Base-by-base conservation (phyloP, 257 asterid species). In the Pogostemon cablin region DNA sequence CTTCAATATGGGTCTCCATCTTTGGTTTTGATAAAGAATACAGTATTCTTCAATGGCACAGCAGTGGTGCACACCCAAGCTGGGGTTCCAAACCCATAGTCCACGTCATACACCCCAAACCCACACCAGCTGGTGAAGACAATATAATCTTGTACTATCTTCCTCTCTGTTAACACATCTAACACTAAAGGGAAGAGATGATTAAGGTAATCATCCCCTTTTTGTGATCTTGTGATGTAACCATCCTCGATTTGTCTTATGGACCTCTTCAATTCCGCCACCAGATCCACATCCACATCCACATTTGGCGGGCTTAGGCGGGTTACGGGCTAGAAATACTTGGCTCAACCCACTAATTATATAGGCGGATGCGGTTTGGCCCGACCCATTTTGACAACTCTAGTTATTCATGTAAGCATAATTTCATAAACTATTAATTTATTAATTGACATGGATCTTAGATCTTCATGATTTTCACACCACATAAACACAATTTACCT, bases 1-100 rank as follows among this genome's bases (percentile, higher is more conserved):
- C 88, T 48, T 83, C 88, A 1, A 83, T 76, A 9, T 81, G 85
- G 85, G 11, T 83, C 83, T 41, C 90, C 88, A 39, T 55, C 55
- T 12, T 49, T 78, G 10, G 59, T 83, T 8, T 41, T 68, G 79
- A 77, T 47, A 49, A 85, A 64, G 5, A 81, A 15, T 1, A 54
- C 68, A 34, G 46, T 5, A 65, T 85, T 85, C 74, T 78, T 77
- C 67, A 69, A 56, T 0, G 84, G 78, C 42, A 76, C 32, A 0
- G 80, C 44, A 4, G 81, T 20, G 5, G 86, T 64, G 52, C 81
- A 55, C 1, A 62, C 75, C 86, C 86, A 74, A 41, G 38, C 12
- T 4, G 87, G 86, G 57, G 35, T 78, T 4, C 86, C 86, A 81
- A 80, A 78, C 1, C 87, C 83, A 10, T 46, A 85, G 57, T 85